Base-by-base conservation (phyloP, 164 flowering plant genomes). In the Annona cherimola region DNA sequence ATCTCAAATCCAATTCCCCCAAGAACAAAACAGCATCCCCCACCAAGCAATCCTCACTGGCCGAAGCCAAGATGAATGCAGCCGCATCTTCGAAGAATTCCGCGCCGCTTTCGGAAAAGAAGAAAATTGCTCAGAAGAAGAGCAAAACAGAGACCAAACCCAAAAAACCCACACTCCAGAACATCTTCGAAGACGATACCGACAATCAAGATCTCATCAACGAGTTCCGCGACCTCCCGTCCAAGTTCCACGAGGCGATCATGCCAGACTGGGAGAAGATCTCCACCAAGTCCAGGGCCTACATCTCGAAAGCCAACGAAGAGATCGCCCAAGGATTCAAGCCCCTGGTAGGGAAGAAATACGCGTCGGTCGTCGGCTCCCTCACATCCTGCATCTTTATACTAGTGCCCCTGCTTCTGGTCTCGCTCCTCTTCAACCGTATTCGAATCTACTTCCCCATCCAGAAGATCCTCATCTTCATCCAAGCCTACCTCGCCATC, bases 401-500 rank as follows among this genome's bases (percentile, higher is more conserved):
- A 16, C 6, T 93, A n/a, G 73, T 88, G 72, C 99, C 99, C 3
- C 83, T 95, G 5, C 68, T 91, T 9, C 73, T 95, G 3, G 90
- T 93, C 66, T 88, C 92, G 0, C 88, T 91, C 76, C 67, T 95
- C 41, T 79, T 88, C 80, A 81, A 79, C 69, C 81, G 76, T 42
- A 76, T 92, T 86, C 92, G 86, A n/a, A 82, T 91, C 41, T 93
- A 84, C 70, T 89, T 90, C 71, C 90, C 99, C 0, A 84, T 95
- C 42, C 99, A 91, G 77, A 88, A 86, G 68, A 69, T 95, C 69
- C 60, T 95, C 26, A 85, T 93, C 63, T 91, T 90, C 84, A 78
- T 87, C 79, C 96, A 95, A 77, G 77, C 83, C 42, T 95, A 95
- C 82, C 86, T 95, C 60, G 74, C 92, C 3, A 90, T 93, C 67